These are phyloP conservation scores for Zopfia rhizophila DNA, from an alignment of 2,329 filamentous ascomycete species.

Conservation along the genomic window DNA sequence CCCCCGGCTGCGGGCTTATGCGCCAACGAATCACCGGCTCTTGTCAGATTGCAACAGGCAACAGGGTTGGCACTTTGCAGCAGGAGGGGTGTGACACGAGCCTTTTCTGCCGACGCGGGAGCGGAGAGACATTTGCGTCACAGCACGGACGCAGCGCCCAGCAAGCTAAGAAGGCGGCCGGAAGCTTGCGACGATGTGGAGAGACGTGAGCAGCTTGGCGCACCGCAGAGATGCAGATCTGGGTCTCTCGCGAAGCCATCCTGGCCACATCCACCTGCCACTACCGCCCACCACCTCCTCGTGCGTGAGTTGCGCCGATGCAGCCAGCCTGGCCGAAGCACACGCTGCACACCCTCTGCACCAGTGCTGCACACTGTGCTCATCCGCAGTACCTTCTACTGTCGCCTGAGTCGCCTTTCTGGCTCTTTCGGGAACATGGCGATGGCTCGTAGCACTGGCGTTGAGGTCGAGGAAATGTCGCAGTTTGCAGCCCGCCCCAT, in stretches of 20 bases:
- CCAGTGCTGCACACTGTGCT: neutral
- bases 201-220: slow-evolving; percentile 35
- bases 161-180: slow-evolving; percentile 41
- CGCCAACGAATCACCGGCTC: slow-evolving; percentile 42
- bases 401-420: neutral
- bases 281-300: slow-evolving; percentile 1
- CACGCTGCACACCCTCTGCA: slow-evolving; percentile 12
- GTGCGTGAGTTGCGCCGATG: slow-evolving; percentile 15
- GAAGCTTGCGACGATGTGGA: slow-evolving; percentile 45
- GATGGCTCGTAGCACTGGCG: slow-evolving; percentile 3
- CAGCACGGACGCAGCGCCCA: slow-evolving; percentile 36
- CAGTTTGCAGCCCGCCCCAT: neutral
- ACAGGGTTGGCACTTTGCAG: slow-evolving; percentile 33
- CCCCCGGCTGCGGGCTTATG: slow-evolving; percentile 39
- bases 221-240: slow-evolving; percentile 26
- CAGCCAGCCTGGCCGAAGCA: slow-evolving; percentile 13
- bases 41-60: slow-evolving; percentile 40
- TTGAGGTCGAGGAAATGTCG: neutral
- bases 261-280: slow-evolving; percentile 6
- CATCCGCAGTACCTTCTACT: too few relatives aligned
- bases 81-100: slow-evolving; percentile 38
- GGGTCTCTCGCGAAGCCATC: slow-evolving; percentile 12
- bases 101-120: slow-evolving; percentile 45
- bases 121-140: slow-evolving; percentile 48
- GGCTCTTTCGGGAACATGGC: too few relatives aligned